phyloP scores from a whole-genome alignment of 164 flowering plant species.

The Platanus orientalis region DNA sequence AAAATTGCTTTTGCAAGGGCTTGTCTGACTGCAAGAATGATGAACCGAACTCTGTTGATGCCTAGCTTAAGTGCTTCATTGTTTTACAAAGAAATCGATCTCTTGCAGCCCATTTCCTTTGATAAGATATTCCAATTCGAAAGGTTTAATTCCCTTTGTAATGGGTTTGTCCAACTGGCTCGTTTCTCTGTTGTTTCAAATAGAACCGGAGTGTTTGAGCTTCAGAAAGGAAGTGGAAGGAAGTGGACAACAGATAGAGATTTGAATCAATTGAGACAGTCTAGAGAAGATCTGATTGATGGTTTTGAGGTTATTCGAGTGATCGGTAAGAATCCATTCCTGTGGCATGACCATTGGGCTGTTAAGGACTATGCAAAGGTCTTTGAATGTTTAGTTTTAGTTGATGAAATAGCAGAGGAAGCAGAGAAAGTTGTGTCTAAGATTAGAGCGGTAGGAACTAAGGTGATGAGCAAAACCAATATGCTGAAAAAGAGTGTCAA shows the following conservation, averaged over 20 bases:
- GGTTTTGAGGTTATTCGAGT: constrained; percentile 51
- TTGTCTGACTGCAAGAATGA: constrained; percentile 73
- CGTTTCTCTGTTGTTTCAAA: constrained; percentile 53
- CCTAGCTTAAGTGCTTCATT: constrained; percentile 93
- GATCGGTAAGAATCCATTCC: constrained; percentile 85
- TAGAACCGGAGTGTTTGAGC: constrained; percentile 31
- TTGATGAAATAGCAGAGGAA: constrained; percentile 65
- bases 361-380: constrained; percentile 76
- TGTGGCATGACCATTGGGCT: constrained; percentile 99
- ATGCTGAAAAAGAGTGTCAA: constrained; percentile 4
- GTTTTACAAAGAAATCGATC: constrained; percentile 85
- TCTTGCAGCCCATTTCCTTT: constrained; percentile 69
- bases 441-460: constrained; percentile 52
- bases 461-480: constrained; percentile 11
- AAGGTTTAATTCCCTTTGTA: constrained; percentile 64
- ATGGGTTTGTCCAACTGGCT: constrained; percentile 74
- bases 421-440: constrained; percentile 67
- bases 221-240: constrained; percentile 88
- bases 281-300: constrained; percentile 36
- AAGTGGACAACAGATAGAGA: constrained; percentile 84
- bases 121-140: constrained; percentile 78
- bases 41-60: constrained; percentile 80
- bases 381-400: constrained; percentile 80
- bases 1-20: constrained; percentile 98
- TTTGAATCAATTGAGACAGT: constrained; percentile 64